These are phyloP conservation scores for Yueomyces sp. DNA, from an alignment of 805 yeast species.

Conservation along the genomic window DNA sequence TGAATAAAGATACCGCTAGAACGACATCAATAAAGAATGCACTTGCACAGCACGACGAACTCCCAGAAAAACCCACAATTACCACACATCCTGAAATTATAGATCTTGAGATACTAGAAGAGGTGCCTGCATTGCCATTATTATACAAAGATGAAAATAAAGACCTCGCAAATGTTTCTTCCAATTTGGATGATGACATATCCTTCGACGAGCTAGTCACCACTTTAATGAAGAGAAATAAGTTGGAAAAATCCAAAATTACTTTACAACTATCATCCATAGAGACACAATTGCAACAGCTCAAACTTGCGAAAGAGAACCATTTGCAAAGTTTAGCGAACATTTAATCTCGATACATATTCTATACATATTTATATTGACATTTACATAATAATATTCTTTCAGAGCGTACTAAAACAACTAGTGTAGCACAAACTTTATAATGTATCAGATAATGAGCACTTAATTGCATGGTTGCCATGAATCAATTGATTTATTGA, in stretches of 20 bases:
- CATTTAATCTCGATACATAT: background rate
- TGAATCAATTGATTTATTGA: too few species aligned
- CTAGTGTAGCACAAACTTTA: too few species aligned
- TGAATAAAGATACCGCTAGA: slow-evolving; percentile 4
- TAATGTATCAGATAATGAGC: too few species aligned
- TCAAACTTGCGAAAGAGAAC: background rate
- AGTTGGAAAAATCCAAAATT: background rate
- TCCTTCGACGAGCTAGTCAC: background rate
- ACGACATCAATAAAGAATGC: slow-evolving; percentile 12
- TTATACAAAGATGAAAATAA: background rate
- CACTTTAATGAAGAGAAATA: background rate
- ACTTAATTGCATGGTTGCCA: too few species aligned
- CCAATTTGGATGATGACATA: background rate
- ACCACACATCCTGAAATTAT: background rate
- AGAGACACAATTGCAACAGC: background rate
- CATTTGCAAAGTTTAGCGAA: background rate
- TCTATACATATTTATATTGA: too few species aligned
- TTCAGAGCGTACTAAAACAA: too few species aligned
- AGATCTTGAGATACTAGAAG: background rate
- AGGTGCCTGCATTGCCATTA: background rate
- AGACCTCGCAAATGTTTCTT: background rate
- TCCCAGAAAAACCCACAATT: slow-evolving; percentile 1
- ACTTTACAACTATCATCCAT: background rate
- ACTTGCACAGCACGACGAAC: background rate
- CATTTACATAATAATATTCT: too few species aligned